phyloP scores from a whole-genome alignment of 108 stramenopile species.

The Stephanodiscus minutulus region DNA sequence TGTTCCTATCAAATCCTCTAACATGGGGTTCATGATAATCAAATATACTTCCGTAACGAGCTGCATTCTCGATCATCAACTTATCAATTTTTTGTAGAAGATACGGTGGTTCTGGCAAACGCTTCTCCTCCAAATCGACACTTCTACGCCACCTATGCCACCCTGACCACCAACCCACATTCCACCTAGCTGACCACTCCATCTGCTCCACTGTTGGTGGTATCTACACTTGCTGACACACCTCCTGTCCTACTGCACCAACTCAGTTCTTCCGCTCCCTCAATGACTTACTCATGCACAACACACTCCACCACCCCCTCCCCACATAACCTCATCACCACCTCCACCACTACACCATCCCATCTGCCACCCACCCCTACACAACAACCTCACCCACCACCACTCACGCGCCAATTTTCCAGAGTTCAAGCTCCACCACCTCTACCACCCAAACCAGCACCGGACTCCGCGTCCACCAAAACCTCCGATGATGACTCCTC shows the following conservation, averaged over 20 bases:
- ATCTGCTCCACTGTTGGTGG: not conserved
- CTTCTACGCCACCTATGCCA: not conserved
- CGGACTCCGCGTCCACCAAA: too few species aligned
- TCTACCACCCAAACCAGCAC: not conserved
- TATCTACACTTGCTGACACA: not conserved
- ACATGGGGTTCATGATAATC: slow-evolving; percentile 55
- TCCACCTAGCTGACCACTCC: not conserved
- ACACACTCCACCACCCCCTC: not conserved
- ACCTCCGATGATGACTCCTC: too few species aligned
- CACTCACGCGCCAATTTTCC: too few species aligned
- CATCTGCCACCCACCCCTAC: too few species aligned
- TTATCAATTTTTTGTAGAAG: too few species aligned
- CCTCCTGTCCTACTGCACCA: not conserved
- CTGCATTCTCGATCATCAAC: too few species aligned
- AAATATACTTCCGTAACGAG: too few species aligned
- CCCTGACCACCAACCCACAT: not conserved
- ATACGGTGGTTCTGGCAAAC: not conserved
- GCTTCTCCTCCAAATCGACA: not conserved
- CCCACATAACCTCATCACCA: too few species aligned
- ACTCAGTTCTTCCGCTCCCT: not conserved
- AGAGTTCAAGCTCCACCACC: too few species aligned
- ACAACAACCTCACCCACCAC: too few species aligned
- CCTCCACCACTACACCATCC: too few species aligned
- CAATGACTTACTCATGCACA: not conserved
- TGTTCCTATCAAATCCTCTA: slow-evolving; percentile 65